Evolutionary conservation across 768 basidiomycete species (phyloP), one percentile per base, ranked within the genome.

Genomic region (Gymnopilus dilepis): DNA sequence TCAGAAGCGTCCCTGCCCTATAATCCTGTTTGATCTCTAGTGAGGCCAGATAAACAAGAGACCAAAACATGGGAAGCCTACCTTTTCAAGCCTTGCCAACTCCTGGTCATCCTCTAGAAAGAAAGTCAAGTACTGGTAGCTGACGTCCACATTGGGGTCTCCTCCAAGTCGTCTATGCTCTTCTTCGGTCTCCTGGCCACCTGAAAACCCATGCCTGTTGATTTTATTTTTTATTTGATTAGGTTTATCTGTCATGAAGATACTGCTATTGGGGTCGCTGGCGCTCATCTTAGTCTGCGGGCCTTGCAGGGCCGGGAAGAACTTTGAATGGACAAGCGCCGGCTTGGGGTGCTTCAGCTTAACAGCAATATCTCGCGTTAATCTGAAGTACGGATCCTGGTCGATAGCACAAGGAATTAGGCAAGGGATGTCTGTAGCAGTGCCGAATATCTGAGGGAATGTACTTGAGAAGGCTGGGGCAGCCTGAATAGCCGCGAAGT

Each of bases 271-370:
- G 21, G 87, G 80, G 74, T 97, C 91, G 52, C 93, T 95, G 4
- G 97, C 97, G 74, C 95, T 97, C 97, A 99, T 99, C 80, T 99
- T 99, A 34, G 95, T 97, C 75, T 97, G 95, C 2, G 97, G 92
- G 42, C 97, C 97, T 76, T 98, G 97, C 9, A 99, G 83, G 4
- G 97, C 96, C 11, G 97, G 97, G 80, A 99, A 97, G 83, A 99
- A 99, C 71, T 97, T 97, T 48, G 96, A 86, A 76, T 99, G 95
- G 51, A 99, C 79, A 24, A 98, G 85, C 2, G 91, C 78, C 2
- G 97, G 97, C 74, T 99, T 99, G 42, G 90, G 94, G 79, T 97
- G 97, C 76, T 94, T 97, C 69, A 99, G 86, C 71, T 94, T 94
- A 66, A 85, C 86, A 2, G 97, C 97, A 45, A 95, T 92, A 75